Percentiles rank a stretch among this genome's conserved stretches.
These are phyloP conservation scores for Veloboletus limbatus DNA, from an alignment of 1,284 basidiomycete species.

Conservation along the genomic window DNA sequence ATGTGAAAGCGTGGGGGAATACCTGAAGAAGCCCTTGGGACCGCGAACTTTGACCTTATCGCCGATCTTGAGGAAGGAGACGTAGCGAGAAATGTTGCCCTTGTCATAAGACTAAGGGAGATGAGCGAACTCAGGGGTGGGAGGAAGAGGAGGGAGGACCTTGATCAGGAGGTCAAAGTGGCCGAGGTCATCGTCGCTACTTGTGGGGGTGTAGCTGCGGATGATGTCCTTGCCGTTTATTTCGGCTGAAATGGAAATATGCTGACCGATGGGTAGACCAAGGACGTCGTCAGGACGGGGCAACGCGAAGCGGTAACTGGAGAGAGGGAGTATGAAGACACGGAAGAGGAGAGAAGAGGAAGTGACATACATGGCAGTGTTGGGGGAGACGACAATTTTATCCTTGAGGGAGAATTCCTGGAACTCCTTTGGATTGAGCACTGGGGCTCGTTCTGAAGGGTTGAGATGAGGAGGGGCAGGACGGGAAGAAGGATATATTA, in stretches of 20 bases:
- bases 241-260: constrained; percentile 89
- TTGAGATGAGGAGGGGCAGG: constrained; percentile 31
- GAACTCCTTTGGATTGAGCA: constrained; percentile 76
- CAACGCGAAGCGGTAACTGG: constrained; percentile 89
- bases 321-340: neutral
- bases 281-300: constrained; percentile 73
- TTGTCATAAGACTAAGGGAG: constrained; percentile 81
- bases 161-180: constrained; percentile 97
- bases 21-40: constrained; percentile 92
- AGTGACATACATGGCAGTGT: constrained; percentile 83
- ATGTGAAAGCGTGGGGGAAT: constrained; percentile 63
- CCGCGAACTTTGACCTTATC: constrained; percentile 89
- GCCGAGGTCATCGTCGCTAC: constrained; percentile 88
- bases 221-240: constrained; percentile 89
- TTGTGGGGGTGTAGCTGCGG: constrained; percentile 94
- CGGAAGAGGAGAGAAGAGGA: neutral
- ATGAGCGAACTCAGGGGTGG: neutral
- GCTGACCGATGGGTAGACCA: constrained; percentile 94
- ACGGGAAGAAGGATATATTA: constrained; percentile 22
- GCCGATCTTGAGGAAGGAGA: constrained; percentile 79
- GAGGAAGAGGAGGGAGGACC: constrained; percentile 43
- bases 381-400: constrained; percentile 88
- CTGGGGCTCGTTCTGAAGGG: constrained; percentile 54
- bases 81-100: constrained; percentile 91
- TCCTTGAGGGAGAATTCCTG: constrained; percentile 79